Evolutionary conservation across 345 rosid species (phyloP).

Genomic region (Acer yangbiense): DNA sequence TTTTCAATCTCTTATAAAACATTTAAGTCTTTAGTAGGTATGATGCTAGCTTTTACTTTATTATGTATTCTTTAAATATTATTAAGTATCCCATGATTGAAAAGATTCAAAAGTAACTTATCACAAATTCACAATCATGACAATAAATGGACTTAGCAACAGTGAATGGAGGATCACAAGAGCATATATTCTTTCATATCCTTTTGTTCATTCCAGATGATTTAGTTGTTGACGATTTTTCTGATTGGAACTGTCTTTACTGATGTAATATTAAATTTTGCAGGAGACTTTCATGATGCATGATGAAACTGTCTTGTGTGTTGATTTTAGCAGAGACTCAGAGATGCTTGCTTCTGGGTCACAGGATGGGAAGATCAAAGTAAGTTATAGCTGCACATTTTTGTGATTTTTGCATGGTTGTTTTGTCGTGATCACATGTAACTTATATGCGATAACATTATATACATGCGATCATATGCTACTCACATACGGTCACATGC

Average conservation of each 20-base stretch:
- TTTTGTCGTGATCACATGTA: no score
- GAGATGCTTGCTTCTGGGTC: constrained; percentile 97
- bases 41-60: constrained; percentile 2
- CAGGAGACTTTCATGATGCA: constrained; percentile 99
- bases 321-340: constrained; percentile 97
- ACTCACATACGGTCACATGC: no score
- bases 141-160: neutral
- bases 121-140: neutral
- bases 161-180: neutral
- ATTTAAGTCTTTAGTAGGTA: neutral
- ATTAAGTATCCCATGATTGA: no score
- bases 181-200: neutral
- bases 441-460: no score
- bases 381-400: constrained; percentile 36
- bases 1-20: neutral
- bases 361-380: constrained; percentile 97
- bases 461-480: no score
- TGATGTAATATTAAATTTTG: constrained; percentile 26
- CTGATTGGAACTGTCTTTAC: constrained; percentile 3
- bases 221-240: constrained; percentile 1
- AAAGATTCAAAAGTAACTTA: neutral
- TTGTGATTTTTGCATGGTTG: constrained; percentile 4
- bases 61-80: neutral
- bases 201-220: constrained; percentile 5
- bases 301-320: constrained; percentile 92